A percentile compares a stretch with the other conserved stretches of the same genome.
phyloP scores from a whole-genome alignment of 2,329 filamentous ascomycete genomes.

The Hypoxylon sp. region DNA sequence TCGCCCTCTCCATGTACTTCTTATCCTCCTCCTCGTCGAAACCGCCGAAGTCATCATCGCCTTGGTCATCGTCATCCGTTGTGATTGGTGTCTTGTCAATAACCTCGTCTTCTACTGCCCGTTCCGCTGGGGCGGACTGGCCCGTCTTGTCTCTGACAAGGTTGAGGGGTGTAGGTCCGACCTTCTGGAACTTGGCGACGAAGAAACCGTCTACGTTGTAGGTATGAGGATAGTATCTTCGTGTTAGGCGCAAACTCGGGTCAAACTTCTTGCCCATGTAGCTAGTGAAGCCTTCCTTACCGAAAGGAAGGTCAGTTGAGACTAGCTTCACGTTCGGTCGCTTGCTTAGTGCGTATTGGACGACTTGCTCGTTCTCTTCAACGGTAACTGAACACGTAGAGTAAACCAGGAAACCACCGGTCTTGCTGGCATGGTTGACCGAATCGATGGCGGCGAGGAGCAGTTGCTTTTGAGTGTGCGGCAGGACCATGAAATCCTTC shows the following conservation, averaged over 20 bases:
- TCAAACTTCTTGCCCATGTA: constrained; percentile 94
- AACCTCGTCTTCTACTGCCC: constrained; percentile 53
- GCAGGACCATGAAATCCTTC: constrained; percentile 90
- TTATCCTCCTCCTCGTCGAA: constrained; percentile 79
- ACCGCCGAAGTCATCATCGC: constrained; percentile 69
- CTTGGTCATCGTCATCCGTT: constrained; percentile 54
- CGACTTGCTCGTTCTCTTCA: constrained; percentile 91
- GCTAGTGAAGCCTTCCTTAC: constrained; percentile 89
- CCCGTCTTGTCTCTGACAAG: constrained; percentile 52
- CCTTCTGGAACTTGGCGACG: constrained; percentile 97
- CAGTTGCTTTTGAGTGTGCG: constrained; percentile 94
- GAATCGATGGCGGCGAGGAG: constrained; percentile 94
- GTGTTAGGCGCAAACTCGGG: constrained; percentile 80
- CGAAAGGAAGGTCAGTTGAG: constrained; percentile 88
- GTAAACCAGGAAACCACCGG: constrained; percentile 94
- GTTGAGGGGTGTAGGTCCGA: constrained; percentile 75
- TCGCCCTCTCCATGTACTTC: constrained; percentile 76
- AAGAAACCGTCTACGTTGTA: constrained; percentile 99
- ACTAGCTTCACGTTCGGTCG: constrained; percentile 94
- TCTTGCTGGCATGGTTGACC: constrained; percentile 89
- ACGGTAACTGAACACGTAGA: constrained; percentile 95
- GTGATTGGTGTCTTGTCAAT: constrained; percentile 76
- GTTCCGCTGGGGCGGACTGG: constrained; percentile 36
- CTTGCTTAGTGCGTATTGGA: constrained; percentile 90
- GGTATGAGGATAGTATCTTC: constrained; percentile 87